A percentile compares a stretch with the other conserved stretches of the same genome.
phyloP scores from a whole-genome alignment of 73 alveolate genomes.

The Uronychia setigera region DNA sequence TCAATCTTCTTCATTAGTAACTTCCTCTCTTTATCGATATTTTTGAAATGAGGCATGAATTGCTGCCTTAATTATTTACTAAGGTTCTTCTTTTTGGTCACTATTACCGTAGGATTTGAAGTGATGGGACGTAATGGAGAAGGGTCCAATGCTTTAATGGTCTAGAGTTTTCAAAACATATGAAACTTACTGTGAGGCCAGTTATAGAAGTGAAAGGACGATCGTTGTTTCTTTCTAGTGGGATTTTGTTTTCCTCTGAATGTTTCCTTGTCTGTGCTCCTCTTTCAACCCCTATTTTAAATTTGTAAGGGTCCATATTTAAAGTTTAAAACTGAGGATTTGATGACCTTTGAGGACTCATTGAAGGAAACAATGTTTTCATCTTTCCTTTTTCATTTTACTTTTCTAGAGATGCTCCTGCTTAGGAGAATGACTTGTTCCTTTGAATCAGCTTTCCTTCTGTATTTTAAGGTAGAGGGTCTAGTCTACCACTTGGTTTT shows the following conservation, averaged over 20 bases:
- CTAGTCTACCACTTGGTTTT: no score
- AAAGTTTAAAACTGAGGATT: conserved; percentile 63
- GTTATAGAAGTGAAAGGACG: conserved; percentile 63
- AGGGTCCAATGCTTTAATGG: not conserved
- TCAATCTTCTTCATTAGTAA: not conserved
- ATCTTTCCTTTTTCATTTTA: not conserved
- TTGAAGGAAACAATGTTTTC: not conserved
- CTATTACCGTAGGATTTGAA: not conserved
- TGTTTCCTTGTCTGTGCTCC: conserved; percentile 45
- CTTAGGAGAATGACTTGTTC: no score
- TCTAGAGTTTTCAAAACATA: not conserved
- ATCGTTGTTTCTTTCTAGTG: no score
- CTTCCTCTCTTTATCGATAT: not conserved
- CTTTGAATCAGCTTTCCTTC: no score
- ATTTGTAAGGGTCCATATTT: conserved; percentile 61
- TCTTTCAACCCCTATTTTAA: not conserved
- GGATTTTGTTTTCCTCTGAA: no score
- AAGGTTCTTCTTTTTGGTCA: not conserved
- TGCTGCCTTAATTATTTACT: not conserved
- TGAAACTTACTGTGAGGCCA: conserved; percentile 36
- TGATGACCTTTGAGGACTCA: not conserved
- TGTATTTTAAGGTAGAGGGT: no score
- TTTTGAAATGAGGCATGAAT: not conserved
- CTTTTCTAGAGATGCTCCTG: not conserved
- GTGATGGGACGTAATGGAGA: not conserved